A percentile compares a stretch with the other conserved stretches of the same genome.
Conservation (phyloP, 495 filamentous ascomycete species). For the Aspergillus bridgeri region DNA sequence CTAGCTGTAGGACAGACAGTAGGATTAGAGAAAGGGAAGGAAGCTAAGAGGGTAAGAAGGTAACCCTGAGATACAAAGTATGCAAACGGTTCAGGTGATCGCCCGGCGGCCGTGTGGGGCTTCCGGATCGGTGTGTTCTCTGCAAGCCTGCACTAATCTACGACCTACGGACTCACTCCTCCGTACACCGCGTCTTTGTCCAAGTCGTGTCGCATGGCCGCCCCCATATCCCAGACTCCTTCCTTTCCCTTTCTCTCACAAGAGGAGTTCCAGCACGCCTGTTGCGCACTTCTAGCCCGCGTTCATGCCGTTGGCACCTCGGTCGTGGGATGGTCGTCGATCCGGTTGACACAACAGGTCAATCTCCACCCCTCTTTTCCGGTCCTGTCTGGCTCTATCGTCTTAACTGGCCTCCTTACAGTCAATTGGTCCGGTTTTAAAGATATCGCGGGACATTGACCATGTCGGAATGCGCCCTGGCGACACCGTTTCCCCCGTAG, state of each 20-base stretch:
- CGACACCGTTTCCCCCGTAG: constrained; percentile 5
- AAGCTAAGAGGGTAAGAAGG: too few species aligned
- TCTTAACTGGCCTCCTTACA: constrained; percentile 14
- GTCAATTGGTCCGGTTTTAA: constrained; percentile 32
- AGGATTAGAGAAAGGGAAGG: too few species aligned
- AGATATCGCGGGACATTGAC: constrained; percentile 32
- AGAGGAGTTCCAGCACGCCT: constrained; percentile 59
- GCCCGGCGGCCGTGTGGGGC: too few species aligned
- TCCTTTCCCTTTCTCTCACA: constrained; percentile 53
- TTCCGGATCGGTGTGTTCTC: constrained; percentile 19
- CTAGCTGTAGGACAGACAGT: too few species aligned
- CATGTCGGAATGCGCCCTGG: background rate
- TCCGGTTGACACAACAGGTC: constrained; percentile 35
- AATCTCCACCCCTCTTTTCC: background rate
- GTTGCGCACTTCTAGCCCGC: constrained; percentile 54
- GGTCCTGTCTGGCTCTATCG: background rate
- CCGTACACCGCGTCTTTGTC: constrained; percentile 22
- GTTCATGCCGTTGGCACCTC: constrained; percentile 32
- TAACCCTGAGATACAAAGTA: too few species aligned
- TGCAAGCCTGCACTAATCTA: too few species aligned
- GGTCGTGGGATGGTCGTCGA: constrained; percentile 23
- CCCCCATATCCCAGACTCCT: constrained; percentile 11
- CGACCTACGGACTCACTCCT: too few species aligned
- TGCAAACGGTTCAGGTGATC: too few species aligned
- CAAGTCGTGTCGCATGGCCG: constrained; percentile 25